Evolutionary conservation across 106 monocot species (phyloP).

Genomic region (Hemerocallis citrina): DNA sequence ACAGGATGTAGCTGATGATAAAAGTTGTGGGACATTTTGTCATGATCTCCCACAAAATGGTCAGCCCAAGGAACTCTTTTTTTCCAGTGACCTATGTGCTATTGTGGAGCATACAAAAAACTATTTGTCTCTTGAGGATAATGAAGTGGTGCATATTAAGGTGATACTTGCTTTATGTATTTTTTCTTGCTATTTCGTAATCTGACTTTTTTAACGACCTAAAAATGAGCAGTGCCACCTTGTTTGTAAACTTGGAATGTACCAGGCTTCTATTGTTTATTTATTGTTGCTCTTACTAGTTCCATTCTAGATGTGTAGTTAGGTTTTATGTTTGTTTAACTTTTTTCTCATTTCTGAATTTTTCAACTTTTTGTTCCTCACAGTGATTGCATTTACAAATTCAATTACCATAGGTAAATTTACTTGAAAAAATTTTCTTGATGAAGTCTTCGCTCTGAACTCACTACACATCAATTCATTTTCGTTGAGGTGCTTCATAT

Average conservation of each 20-base stretch:
- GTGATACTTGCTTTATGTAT: constrained; percentile 20
- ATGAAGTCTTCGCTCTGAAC: not conserved
- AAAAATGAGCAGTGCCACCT: too few relatives aligned
- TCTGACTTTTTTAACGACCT: not conserved
- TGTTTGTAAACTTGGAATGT: too few relatives aligned
- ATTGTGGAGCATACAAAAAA: constrained; percentile 98
- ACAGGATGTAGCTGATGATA: constrained; percentile 62
- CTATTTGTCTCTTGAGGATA: constrained; percentile 82
- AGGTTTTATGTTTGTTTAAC: not conserved
- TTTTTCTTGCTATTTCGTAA: not conserved
- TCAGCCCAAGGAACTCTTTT: constrained; percentile 90
- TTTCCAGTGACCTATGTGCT: constrained; percentile 94
- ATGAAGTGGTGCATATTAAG: constrained; percentile 96
- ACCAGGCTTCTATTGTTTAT: too few relatives aligned
- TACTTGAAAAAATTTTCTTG: too few relatives aligned
- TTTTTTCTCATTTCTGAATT: too few relatives aligned
- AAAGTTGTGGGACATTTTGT: constrained; percentile 37
- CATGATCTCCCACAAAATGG: constrained; percentile 76
- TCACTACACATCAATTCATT: not conserved
- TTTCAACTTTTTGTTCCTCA: not conserved
- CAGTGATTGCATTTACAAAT: too few relatives aligned
- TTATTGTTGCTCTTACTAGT: too few relatives aligned
- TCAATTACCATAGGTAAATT: too few relatives aligned
- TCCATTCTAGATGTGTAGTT: too few relatives aligned
- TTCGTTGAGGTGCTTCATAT: not conserved